Conservation (phyloP, 2,329 filamentous ascomycete species). For the Phyllachora maydis region DNA sequence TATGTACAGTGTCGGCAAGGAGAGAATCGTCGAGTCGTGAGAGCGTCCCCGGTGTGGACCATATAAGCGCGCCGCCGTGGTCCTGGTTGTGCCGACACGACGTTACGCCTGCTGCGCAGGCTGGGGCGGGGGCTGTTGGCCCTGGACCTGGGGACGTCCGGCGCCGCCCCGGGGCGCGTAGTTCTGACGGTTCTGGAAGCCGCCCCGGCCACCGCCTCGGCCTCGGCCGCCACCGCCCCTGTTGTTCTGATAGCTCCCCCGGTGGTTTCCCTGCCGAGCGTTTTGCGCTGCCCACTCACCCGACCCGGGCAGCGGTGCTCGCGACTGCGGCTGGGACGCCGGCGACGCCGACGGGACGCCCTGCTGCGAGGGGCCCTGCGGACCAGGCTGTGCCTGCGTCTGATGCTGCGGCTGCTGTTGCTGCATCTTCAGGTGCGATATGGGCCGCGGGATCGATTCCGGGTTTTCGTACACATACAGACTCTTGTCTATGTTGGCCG, state of each 20-base stretch:
- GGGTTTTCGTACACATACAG: slow-evolving; percentile 96
- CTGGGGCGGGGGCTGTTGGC: slow-evolving; percentile 4
- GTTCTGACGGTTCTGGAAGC: slow-evolving; percentile 10
- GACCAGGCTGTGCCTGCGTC: slow-evolving; percentile 2
- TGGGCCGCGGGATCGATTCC: slow-evolving; percentile 77
- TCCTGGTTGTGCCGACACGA: too few relatives aligned
- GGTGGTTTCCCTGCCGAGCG: slow-evolving; percentile 15
- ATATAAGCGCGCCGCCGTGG: slow-evolving; percentile 1
- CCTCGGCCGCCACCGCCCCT: slow-evolving; percentile 13
- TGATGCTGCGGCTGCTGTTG: slow-evolving; percentile 4
- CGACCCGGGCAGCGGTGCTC: slow-evolving; percentile 6
- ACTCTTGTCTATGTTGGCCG: slow-evolving; percentile 84
- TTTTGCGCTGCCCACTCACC: slow-evolving; percentile 20
- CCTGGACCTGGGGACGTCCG: slow-evolving; percentile 7
- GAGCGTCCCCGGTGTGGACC: slow-evolving; percentile 1
- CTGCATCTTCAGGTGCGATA: slow-evolving; percentile 24
- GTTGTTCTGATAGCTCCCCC: slow-evolving; percentile 17
- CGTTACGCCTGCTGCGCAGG: slow-evolving; percentile 7
- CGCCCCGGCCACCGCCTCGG: slow-evolving; percentile 12
- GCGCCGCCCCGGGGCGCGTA: slow-evolving; percentile 10
- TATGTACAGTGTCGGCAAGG: slow-evolving; percentile 8
- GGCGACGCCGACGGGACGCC: slow-evolving; percentile 1
- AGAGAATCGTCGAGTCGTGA: slow-evolving; percentile 2
- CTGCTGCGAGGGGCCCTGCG: too few relatives aligned
- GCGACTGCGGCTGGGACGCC: too few relatives aligned